Evolutionary conservation across 208 protist genomes (phyloP), one percentile per base, ranked within the genome.

Genomic region (Vickermania spadyakhi): DNA sequence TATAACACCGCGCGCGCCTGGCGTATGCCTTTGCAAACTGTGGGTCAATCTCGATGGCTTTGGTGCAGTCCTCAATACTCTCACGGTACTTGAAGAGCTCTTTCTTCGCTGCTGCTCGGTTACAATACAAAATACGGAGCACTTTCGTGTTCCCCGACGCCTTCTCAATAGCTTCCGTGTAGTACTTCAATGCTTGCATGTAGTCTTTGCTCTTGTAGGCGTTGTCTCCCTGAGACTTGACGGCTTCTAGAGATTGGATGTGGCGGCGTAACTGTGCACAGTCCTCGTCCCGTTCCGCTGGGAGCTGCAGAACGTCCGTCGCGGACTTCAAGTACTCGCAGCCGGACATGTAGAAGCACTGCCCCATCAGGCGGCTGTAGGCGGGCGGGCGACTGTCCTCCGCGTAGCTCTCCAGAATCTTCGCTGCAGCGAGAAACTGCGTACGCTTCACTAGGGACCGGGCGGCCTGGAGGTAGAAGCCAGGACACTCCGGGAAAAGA

Each of bases 11-110:
- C 27, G 84, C 91, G 51, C 89, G 84, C 18, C 91, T 81, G 22
- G 86, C 87, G 65, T 94, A 96, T n/a, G 88, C 91, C 68, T 94
- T 94, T 59, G 77, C 86, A 68, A 96, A 96, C 29, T 89, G 75
- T 29, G 79, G 63, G 62, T 94, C 85, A 7, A 93, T 67, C 31
- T 69, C 68, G 31, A 96, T 73, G 29, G 88, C 82, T 62, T 86
- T 89, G 56, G 82, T 90, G 66, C 88, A 94, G 73, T 96, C 91
- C 58, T 90, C 86, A 25, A 96, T 68, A 26, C 81, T 87, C 54
- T 93, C 82, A 25, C 86, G 75, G 70, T 82, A 94, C 66, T 77
- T 75, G 56, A 77, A 77, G 18, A 96, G 62, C 64, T 96, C 85
- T 70, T 94, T 94, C 62, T 89, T 72, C 11, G 91, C 87, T 5